A percentile compares a stretch with the other conserved stretches of the same genome.
Conservation (phyloP, 495 filamentous ascomycete genomes). For the Lepidopterella palustris region DNA sequence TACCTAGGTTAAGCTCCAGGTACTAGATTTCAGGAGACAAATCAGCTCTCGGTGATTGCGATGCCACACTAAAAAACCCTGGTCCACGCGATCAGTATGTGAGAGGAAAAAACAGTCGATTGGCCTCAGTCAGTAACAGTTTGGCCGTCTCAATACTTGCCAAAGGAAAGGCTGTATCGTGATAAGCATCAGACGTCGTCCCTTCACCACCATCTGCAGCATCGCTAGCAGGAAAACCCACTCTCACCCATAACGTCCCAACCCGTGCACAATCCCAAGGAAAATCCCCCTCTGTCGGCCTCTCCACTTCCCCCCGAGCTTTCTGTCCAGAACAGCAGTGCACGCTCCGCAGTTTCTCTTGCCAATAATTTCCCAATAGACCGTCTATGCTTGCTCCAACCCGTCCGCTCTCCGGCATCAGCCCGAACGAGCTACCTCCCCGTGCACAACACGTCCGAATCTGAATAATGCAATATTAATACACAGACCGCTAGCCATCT, state of each 20-base stretch:
- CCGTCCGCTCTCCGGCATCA: background rate
- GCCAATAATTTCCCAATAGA: background rate
- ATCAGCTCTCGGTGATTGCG: background rate
- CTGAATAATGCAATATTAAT: no score
- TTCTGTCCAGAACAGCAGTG: background rate
- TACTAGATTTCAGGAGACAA: background rate
- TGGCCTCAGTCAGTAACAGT: no score
- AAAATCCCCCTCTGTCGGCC: background rate
- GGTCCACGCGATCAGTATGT: background rate
- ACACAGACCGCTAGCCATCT: no score
- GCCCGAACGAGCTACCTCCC: background rate
- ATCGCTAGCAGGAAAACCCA: background rate
- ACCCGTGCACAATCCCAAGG: background rate
- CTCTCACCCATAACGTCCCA: no score
- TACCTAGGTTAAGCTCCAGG: background rate
- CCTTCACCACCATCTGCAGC: background rate
- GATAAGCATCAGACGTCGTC: no score
- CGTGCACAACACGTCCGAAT: background rate
- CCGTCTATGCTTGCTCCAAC: background rate
- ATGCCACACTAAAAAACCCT: no score
- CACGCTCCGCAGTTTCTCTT: background rate
- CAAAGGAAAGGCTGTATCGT: no score
- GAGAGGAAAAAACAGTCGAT: background rate
- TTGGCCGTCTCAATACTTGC: no score
- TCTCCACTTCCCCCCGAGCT: background rate